phyloP scores from a whole-genome alignment of 2,329 filamentous ascomycete genomes.

The Trichocomaceae sp. region DNA sequence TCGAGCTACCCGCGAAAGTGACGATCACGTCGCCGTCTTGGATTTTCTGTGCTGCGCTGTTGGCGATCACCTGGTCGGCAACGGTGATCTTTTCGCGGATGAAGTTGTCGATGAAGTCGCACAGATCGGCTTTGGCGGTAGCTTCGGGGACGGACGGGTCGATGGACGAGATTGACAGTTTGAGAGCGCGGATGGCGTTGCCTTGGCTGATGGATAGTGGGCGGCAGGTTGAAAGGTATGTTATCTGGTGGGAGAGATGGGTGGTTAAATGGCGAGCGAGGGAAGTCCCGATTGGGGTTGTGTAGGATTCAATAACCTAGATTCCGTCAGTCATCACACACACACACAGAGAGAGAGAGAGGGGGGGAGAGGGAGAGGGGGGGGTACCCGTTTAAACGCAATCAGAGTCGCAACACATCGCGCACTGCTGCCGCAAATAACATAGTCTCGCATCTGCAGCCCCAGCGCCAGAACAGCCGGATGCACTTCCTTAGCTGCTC shows the following conservation, averaged over 20 bases:
- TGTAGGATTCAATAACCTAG: conserved; percentile 87
- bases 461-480: conserved; percentile 78
- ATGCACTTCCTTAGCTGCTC: conserved; percentile 67
- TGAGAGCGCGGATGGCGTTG: conserved; percentile 90
- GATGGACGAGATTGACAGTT: conserved; percentile 83
- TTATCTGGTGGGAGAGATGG: conserved; percentile 91
- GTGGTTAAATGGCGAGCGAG: conserved; percentile 86
- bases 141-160: conserved; percentile 78
- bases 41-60: conserved; percentile 69
- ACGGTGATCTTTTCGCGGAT: conserved; percentile 84
- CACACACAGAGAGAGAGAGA: too few relatives aligned
- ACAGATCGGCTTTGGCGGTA: conserved; percentile 71
- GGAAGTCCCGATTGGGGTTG: conserved; percentile 74
- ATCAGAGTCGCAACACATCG: conserved; percentile 80
- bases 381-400: conserved; percentile 72
- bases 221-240: conserved; percentile 87
- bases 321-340: too few relatives aligned
- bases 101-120: conserved; percentile 78
- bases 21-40: conserved; percentile 73
- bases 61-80: conserved; percentile 78
- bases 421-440: conserved; percentile 81
- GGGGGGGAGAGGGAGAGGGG: too few relatives aligned
- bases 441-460: conserved; percentile 83
- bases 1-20: conserved; percentile 77
- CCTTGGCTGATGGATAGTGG: conserved; percentile 96